Evolutionary conservation across 495 filamentous ascomycete genomes (phyloP), one percentile per base, ranked within the genome.

Genomic region (Aspergillus sclerotiicarbonarius): DNA sequence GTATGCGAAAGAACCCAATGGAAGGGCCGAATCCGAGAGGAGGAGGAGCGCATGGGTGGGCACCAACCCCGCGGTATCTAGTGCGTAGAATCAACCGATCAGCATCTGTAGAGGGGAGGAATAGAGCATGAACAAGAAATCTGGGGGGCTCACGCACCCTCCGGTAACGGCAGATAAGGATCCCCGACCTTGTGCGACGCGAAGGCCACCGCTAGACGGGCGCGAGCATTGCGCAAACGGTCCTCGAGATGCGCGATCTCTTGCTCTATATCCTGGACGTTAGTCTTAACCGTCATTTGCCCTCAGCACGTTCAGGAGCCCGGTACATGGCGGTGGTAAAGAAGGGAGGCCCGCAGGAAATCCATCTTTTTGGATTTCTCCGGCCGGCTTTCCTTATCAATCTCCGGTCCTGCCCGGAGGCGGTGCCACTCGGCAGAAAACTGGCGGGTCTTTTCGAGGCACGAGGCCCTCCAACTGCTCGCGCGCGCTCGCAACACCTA

Each of bases 1-100:
- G 82, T 96, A 99, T 59, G 94, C 94, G 75, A 99, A 99, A 41
- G 92, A 95, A 65, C 95, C 95, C 0, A 99, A 79, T 8, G 94
- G 94, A 8, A 99, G 86, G 37, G 94, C 94, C 8, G 94, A 96
- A 80, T 99, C 94, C 33, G 94, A 88, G 63, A 99, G 88, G 12
- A 97, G 84, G 51, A 98, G 86, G 59, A 97, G 87, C 55, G 90
- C 84, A 74, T 97, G 94, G 30, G 79, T 75, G 0, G 58, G 31
- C 53, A 62, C 56, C 62, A 58, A 25, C 53, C 35, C 33, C 9
- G 29, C 43, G 56, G 56, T 49, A 41, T 25, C 37, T 41, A 41
- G 37, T 15, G 9, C 6, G 37, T 41, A 41, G 37, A 41, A 0
- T n/a, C 9, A n/a, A 41, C 13, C 37, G n/a, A 12, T 41, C 37